phyloP scores from a whole-genome alignment of 805 yeast genomes.

The Candida coleopterorum region DNA sequence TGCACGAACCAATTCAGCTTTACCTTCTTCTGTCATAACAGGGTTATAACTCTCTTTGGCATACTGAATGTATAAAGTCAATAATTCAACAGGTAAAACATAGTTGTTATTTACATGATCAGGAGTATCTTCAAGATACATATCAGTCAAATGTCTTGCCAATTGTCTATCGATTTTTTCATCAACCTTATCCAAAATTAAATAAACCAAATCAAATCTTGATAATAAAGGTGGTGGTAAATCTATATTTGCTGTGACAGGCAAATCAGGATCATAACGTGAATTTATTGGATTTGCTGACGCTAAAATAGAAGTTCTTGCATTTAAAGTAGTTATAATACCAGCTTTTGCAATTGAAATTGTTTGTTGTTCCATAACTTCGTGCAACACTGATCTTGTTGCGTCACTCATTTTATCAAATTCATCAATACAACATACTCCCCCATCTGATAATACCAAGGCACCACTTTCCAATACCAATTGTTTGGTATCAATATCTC shows the following conservation, averaged over 20 bases:
- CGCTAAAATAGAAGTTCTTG: conserved; percentile 92
- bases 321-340: conserved; percentile 92
- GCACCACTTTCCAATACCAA: conserved; percentile 95
- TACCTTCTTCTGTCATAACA: conserved; percentile 73
- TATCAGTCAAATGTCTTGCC: conserved; percentile 84
- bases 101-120: conserved; percentile 63
- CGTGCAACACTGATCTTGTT: conserved; percentile 92
- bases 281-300: conserved; percentile 97
- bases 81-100: conserved; percentile 78
- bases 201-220: conserved; percentile 89
- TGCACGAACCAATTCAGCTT: conserved; percentile 75
- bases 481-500: conserved; percentile 92
- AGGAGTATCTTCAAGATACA: conserved; percentile 87
- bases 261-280: conserved; percentile 88
- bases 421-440: conserved; percentile 98
- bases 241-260: conserved; percentile 93
- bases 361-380: conserved; percentile 99
- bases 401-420: conserved; percentile 96
- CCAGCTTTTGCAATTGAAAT: conserved; percentile 98
- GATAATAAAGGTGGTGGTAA: conserved; percentile 94
- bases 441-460: conserved; percentile 92
- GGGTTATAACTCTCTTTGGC: conserved; percentile 87
- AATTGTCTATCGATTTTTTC: conserved; percentile 77
- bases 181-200: conserved; percentile 89
- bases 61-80: conserved; percentile 86